A percentile compares a stretch with the other conserved stretches of the same genome.
phyloP scores from a whole-genome alignment of 1,284 basidiomycete genomes.

The Sanghuangporus sanghuang region DNA sequence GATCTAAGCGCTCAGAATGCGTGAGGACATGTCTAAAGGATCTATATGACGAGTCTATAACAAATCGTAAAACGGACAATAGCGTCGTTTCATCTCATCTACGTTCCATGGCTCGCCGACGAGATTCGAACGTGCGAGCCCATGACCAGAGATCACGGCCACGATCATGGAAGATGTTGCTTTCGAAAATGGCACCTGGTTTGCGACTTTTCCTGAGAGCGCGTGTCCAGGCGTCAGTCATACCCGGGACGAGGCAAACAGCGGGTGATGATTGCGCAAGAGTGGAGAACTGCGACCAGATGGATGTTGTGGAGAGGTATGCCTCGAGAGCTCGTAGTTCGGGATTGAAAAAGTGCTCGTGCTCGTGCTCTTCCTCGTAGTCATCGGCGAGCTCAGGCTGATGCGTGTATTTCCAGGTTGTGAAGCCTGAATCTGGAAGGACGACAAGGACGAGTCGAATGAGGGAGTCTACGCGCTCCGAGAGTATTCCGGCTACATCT shows the following conservation, averaged over 20 bases:
- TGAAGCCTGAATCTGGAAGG: constrained; percentile 5
- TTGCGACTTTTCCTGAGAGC: background rate
- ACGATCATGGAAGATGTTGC: constrained; percentile 5
- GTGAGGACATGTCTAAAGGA: too few species aligned
- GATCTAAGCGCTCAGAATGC: too few species aligned
- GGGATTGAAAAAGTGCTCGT: background rate
- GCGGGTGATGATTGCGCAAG: background rate
- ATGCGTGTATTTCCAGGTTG: background rate
- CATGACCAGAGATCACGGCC: constrained; percentile 11
- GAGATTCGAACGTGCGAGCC: constrained; percentile 1
- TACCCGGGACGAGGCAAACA: constrained; percentile 9
- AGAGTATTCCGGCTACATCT: constrained; percentile 30
- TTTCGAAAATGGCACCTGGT: background rate
- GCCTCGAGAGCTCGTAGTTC: background rate
- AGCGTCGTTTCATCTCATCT: background rate
- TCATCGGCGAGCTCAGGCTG: background rate
- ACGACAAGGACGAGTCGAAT: constrained; percentile 7
- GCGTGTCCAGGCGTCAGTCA: constrained; percentile 5
- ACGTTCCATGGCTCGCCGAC: background rate
- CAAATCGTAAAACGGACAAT: too few species aligned
- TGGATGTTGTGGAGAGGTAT: constrained; percentile 6
- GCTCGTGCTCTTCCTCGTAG: background rate
- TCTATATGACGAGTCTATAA: too few species aligned
- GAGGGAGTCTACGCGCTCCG: constrained; percentile 5
- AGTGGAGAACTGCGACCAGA: constrained; percentile 6